phyloP scores from a whole-genome alignment of 208 protist genomes.

The Crithidia expoeki region DNA sequence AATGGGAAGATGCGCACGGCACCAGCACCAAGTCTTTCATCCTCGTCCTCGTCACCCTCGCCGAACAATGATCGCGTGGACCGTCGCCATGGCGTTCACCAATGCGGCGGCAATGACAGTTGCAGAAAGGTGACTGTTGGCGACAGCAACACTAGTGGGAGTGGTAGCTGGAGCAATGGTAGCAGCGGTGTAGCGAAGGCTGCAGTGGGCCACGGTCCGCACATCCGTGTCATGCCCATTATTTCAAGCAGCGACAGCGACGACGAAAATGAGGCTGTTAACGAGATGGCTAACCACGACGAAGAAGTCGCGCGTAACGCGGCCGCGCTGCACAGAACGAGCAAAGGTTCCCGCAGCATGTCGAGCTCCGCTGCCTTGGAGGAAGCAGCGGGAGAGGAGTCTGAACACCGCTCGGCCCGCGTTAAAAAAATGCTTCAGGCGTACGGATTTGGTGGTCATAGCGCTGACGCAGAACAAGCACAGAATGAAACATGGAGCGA shows the following conservation, averaged over 20 bases:
- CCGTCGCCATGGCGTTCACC: neutral
- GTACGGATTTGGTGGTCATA: neutral
- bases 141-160: neutral
- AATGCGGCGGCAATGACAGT: neutral
- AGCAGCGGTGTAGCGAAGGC: neutral
- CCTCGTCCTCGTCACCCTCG: constrained; percentile 5
- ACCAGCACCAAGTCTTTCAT: constrained; percentile 12
- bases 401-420: neutral
- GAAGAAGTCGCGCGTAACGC: no score
- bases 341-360: no score
- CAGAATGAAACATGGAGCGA: neutral
- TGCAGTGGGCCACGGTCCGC: neutral
- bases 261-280: neutral
- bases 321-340: no score
- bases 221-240: constrained; percentile 7
- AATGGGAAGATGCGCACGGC: constrained; percentile 4
- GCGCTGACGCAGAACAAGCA: neutral
- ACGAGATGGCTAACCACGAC: neutral
- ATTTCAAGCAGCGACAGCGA: constrained; percentile 13
- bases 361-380: no score
- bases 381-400: no score
- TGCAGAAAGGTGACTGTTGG: neutral
- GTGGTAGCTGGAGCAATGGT: neutral
- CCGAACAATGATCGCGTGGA: neutral
- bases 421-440: neutral